Evolutionary conservation across 257 asterid species (phyloP), one percentile per base, ranked within the genome.

Genomic region (Nicotiana knightiana): DNA sequence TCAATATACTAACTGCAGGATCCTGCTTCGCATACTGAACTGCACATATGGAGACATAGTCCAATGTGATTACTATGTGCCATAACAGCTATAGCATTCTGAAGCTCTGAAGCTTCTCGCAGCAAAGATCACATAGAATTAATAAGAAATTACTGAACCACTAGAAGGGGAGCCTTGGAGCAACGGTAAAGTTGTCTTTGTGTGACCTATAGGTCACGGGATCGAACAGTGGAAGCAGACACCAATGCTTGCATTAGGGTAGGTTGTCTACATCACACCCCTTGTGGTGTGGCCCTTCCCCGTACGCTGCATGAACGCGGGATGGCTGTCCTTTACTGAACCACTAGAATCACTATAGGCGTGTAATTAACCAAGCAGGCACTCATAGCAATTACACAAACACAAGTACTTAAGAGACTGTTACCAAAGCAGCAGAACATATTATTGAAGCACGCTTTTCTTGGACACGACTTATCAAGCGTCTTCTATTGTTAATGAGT

Each of bases 351-450:
- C 39, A 35, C 81, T 5, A 17, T 73, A 57, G 58, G 26, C 24
- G 16, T 28, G 33, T 67, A 53, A 30, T 67, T 51, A 58, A 37
- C 32, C 21, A 61, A 65, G 46, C 63, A 71, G 77, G 46, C 64
- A 83, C 13, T 24, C 21, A 4, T 8, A 46, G 51, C 16, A 24
- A 28, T 58, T 24, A 70, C 43, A 59, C 3, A 16, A 81, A 67
- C 61, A 3, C 13, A 35, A 13, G 10, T 16, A 30, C 15, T 28
- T 10, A 71, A 85, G 59, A 35, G 48, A 62, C 62, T 59, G 81
- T 87, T 92, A 93, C 97, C 97, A 91, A 85, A 81, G 94, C 87
- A 85, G 93, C 89, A 83, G 89, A 80, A 86, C 94, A 91, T 76
- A 88, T 87, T 26, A 89, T 28, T 32, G 93, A 88, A 76, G 90